Evolutionary conservation across 768 basidiomycete species (phyloP), one percentile per base, ranked within the genome.

Genomic region (Naganishia onofrii): DNA sequence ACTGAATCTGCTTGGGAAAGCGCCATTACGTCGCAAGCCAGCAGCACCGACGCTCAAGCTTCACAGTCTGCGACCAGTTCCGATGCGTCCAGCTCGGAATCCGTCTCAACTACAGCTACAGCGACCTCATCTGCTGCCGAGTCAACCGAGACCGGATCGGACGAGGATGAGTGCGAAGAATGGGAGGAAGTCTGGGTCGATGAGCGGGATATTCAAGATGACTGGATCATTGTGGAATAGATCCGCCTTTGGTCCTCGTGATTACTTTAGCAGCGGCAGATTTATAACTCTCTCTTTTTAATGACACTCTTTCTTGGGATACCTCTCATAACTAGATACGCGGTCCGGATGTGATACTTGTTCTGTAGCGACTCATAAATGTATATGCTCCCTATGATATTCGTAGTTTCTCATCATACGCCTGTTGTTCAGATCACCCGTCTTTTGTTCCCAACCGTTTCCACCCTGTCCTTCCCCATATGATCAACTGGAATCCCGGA

Each of bases 161-260:
- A 63, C 12, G 46, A 51, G 23, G 60, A 70, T 15, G 69, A 44
- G 64, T 51, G 55, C 46, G 69, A 70, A 26, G 69, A 70, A 56
- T 70, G 60, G 58, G 69, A 70, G 26, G 69, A 70, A 28, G 60
- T 70, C 44, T 70, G 69, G 69, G 69, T 70, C 31, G 31, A 70
- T 56, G 69, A 70, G 60, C 28, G 44, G 34, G 69, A 70, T 38
- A 70, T 70, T 46, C 69, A 70, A 38, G 44, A 44, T 54, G 69
- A 65, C 38, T 70, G 69, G 69, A 65, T 70, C 26, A 55, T 70
- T 31, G 58, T 70, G 19, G 69, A 70, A 46, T 70, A 63, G 60
- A 63, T 23, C 4, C 48, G 48, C 48, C 26, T 29, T 17, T 7
- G 13, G 29, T 6, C 34, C 3, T 12, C 38, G 38, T 10, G 23